phyloP scores from a whole-genome alignment of 345 rosid species.

The Lenwebbia sp. region DNA sequence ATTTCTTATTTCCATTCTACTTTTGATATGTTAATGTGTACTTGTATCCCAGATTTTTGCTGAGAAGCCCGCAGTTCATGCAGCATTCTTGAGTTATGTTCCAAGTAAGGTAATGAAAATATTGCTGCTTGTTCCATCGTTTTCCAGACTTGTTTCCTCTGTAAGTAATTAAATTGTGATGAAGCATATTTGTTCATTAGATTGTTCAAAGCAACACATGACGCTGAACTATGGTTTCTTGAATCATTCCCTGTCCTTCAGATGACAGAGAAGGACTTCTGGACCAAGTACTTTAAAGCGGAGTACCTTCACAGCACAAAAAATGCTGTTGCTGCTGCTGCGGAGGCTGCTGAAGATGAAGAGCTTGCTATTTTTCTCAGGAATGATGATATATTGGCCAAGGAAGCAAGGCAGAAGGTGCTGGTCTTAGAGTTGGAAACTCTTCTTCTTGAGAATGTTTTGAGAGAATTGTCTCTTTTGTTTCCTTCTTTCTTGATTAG shows the following conservation, averaged over 20 bases:
- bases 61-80: constrained; percentile 92
- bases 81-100: constrained; percentile 69
- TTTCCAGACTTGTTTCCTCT: not conserved
- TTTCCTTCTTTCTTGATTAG: not conserved
- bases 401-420: constrained; percentile 76
- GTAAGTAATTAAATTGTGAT: not conserved
- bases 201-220: not conserved
- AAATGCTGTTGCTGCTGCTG: constrained; percentile 68
- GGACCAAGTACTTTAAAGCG: constrained; percentile 96
- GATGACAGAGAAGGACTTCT: constrained; percentile 91
- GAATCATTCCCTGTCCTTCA: constrained; percentile 5
- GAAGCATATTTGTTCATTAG: not conserved
- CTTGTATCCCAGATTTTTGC: constrained; percentile 63
- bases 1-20: not conserved
- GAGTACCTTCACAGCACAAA: constrained; percentile 75
- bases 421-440: not conserved
- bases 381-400: constrained; percentile 81
- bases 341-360: constrained; percentile 99
- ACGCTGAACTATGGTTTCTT: not conserved
- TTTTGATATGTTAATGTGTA: not conserved
- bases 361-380: constrained; percentile 85
- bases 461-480: not conserved
- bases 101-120: constrained; percentile 60
- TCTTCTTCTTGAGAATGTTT: not conserved
- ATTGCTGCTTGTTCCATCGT: not conserved